A percentile compares a stretch with the other conserved stretches of the same genome.
phyloP scores from a whole-genome alignment of 495 filamentous ascomycete genomes.

The Filosporella fistucella region DNA sequence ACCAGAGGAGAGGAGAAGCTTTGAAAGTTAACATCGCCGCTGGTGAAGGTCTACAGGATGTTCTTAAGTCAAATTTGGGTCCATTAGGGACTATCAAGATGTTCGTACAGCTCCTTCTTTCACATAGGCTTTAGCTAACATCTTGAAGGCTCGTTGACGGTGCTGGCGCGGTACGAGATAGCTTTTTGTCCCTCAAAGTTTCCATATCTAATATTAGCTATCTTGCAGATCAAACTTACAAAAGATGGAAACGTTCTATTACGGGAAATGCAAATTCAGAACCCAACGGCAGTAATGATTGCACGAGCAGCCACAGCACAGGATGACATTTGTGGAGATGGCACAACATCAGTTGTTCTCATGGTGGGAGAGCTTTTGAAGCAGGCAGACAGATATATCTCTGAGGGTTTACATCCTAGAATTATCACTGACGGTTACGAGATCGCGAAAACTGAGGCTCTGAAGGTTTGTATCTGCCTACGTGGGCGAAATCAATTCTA shows the following conservation, averaged over 20 bases:
- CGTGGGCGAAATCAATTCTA: not conserved
- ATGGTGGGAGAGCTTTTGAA: conserved; percentile 95
- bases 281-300: conserved; percentile 96
- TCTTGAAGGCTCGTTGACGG: conserved; percentile 82
- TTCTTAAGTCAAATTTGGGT: conserved; percentile 92
- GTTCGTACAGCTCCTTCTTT: conserved; percentile 39
- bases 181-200: not conserved
- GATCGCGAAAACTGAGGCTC: conserved; percentile 86
- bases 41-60: conserved; percentile 92
- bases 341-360: conserved; percentile 94
- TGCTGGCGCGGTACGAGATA: conserved; percentile 71
- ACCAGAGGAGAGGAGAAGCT: conserved; percentile 88
- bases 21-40: conserved; percentile 93
- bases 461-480: conserved; percentile 58
- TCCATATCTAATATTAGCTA: conserved; percentile 9
- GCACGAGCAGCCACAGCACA: conserved; percentile 95
- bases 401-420: conserved; percentile 89
- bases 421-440: conserved; percentile 98
- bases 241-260: conserved; percentile 97
- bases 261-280: conserved; percentile 94
- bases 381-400: conserved; percentile 92
- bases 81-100: conserved; percentile 96
- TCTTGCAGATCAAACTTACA: conserved; percentile 86
- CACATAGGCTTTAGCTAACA: conserved; percentile 3
- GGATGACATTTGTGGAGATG: conserved; percentile 97